Base-by-base conservation (phyloP, 2,329 filamentous ascomycete species). In the Talaromyces rugulosus region DNA sequence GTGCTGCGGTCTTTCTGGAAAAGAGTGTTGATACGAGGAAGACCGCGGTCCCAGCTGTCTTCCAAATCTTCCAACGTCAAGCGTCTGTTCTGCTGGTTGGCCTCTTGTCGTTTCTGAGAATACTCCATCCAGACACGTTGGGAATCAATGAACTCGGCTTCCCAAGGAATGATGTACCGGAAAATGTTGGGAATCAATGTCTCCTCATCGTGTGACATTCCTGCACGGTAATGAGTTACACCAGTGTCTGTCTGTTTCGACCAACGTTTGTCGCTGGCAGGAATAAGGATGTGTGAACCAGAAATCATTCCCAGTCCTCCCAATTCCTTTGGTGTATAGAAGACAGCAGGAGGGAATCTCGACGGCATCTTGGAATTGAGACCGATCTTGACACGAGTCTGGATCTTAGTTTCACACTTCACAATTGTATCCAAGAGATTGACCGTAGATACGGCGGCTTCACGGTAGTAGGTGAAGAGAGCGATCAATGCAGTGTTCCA, bases 301-400 rank as follows among this genome's bases (percentile, higher is more conserved):
- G 95, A 99, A 67, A 99, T 98, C 95, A 99, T 99, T 72, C 95
- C 95, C 5, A 99, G 81, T 74, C 95, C 95, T 81, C 95, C 95
- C 56, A 99, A 82, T 73, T 99, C 95, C 79, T 99, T 99, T 0
- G 96, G 96, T 0, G 95, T 99, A 72, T 99, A 99, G 79, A 99
- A 99, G 2, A 99, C 95, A 4, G 95, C 95, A 18, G 95, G 95
- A 18, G 95, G 95, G 82, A 99, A 99, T 81, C 95, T 90, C 50
- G 92, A 97, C 59, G 95, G 95, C 95, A 99, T 99, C 81, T 99
- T 99, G 4, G 94, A 98, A 79, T 99, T 99, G 64, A 99, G 78
- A 2, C 95, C 95, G 69, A 99, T 99, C 84, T 99, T 99, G 70
- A 99, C 95, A 74, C 95, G 87, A 4, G 95, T 99, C 79, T 99